Conservation (phyloP, 371 early-diverging fungal species). For the Mortierella sp. region DNA sequence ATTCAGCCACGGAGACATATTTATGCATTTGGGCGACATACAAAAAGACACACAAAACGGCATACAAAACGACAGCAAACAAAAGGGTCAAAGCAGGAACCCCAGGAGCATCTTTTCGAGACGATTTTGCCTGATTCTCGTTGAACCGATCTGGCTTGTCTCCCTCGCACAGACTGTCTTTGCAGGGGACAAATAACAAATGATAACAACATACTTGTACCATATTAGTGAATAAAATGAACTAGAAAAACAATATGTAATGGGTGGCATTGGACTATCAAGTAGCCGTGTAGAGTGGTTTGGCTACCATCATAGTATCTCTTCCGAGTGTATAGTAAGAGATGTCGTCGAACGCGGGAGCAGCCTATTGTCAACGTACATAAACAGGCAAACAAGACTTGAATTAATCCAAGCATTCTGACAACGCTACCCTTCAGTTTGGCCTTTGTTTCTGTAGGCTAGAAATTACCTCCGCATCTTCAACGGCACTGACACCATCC, state of each 20-base stretch:
- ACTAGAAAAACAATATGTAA: neutral
- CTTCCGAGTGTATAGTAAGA: constrained; percentile 48
- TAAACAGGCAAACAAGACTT: neutral
- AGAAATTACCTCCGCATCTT: constrained; percentile 46
- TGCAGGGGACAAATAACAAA: neutral
- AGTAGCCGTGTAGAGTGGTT: constrained; percentile 3
- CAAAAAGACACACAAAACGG: neutral
- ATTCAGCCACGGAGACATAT: neutral
- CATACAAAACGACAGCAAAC: neutral
- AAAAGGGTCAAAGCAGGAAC: neutral
- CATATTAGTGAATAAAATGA: constrained; percentile 12
- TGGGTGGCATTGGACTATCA: neutral
- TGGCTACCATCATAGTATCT: constrained; percentile 54
- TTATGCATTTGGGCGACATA: neutral
- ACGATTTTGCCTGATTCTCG: too few relatives aligned
- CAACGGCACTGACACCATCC: constrained; percentile 68
- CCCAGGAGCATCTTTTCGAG: neutral
- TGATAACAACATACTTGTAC: constrained; percentile 14
- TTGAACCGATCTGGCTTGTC: neutral
- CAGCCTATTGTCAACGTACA: constrained; percentile 20
- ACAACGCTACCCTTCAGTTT: neutral
- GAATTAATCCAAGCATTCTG: neutral
- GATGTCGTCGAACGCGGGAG: constrained; percentile 34
- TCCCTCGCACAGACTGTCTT: neutral
- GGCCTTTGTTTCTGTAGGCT: too few relatives aligned